Evolutionary conservation across 2,329 filamentous ascomycete species (phyloP), one percentile per base, ranked within the genome.

Genomic region (Dactylellina leptospora): DNA sequence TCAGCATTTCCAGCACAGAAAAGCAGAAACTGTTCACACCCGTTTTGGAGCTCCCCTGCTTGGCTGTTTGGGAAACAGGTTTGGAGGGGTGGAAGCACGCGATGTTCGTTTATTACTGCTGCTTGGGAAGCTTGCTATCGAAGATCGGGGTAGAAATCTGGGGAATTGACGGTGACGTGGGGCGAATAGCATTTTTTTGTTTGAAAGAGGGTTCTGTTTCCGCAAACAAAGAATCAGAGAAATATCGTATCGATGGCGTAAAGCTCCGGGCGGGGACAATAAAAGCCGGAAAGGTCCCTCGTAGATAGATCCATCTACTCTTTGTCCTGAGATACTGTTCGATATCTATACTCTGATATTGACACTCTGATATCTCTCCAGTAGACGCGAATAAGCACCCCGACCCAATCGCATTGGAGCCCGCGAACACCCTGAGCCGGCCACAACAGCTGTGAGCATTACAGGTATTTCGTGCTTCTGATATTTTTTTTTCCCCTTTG

Each of bases 1-100:
- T 36, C 38, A 18, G 30, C 11, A 10, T 27, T n/a, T 38, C 20
- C 13, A 16, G 16, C 30, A 16, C 28, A 68, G 27, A 45, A 33
- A 20, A 68, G 48, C 28, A 68, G 27, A 64, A 64, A 50, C 27
- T 56, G 13, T 40, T n/a, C n/a, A n/a, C n/a, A n/a, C n/a, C n/a
- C n/a, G n/a, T 40, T 40, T 11, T 11, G 18, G 13, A 40, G 18
- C 23, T 51, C 59, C 33, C n/a, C 45, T 53, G 54, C 48, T 55
- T n/a, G 54, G 47, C 62, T 16, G 11, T 33, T 40, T 51, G 6
- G 23, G 25, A 38, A 38, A 33, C 38, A 51, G 45, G 47, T 45
- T 33, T 47, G 36, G 36, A n/a, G 18, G 36, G 5, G 11, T 6
- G 36, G 13, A 40, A 11, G 8, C 28, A 20, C 28, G 16, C 13